Evolutionary conservation across 169 alveolate genomes (phyloP), one percentile per base, ranked within the genome.

Genomic region (Cryptosporidium sp.): DNA sequence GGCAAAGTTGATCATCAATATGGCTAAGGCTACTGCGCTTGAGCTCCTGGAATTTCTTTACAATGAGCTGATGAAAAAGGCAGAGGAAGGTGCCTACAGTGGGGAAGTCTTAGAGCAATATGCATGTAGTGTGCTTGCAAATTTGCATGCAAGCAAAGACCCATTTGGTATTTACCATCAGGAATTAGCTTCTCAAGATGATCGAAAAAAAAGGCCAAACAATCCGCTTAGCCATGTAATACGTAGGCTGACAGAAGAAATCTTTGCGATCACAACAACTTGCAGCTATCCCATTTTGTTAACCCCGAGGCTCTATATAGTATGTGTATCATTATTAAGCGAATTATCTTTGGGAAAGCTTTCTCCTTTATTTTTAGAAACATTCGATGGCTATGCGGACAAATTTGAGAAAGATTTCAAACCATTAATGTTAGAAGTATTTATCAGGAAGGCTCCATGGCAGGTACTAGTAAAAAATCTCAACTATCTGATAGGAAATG

Each of bases 211-310:
- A 58, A 37, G 42, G 8, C 1, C 51, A 35, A 61, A 75, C 65
- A 75, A 75, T 21, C 86, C 86, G 12, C 65, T 75, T 1, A 61
- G 65, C 44, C 56, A 58, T 58, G 71, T 60, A 12, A 75, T 60
- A 26, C 29, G 86, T 26, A 53, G 86, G 21, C 26, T 75, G 23
- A 75, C 33, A 3, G 73, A 75, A 18, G 86, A 75, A 39, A 48
- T 75, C 56, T 75, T 75, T 58, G 70, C 86, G 6, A 58, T 75
- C 10, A 69, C 58, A 75, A 75, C 86, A 12, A 60, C 86, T 56
- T 33, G 12, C 18, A 60, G 72, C 7, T 60, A 75, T 35, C 72
- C 73, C 0, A 37, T 58, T 4, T 75, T 61, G 14, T 69, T 75
- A 33, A 75, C 70, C 6, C 86, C 86, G 1, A 31, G 58, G 6